phyloP scores from a whole-genome alignment of 116 monocot species.

The Zostera marina region DNA sequence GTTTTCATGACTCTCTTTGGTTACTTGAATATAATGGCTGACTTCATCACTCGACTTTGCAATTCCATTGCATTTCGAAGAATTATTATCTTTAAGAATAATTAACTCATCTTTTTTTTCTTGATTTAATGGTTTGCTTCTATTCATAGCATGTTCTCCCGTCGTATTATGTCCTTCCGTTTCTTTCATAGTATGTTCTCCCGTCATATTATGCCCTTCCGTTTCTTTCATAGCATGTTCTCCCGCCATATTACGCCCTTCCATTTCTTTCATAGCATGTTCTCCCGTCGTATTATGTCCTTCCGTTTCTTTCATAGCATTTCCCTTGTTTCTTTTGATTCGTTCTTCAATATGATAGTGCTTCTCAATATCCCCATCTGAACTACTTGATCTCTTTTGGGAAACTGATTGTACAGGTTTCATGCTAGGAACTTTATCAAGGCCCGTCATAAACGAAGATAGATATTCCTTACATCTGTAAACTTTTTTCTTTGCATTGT shows the following conservation, averaged over 20 bases:
- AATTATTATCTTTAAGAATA: background rate
- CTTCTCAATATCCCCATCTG: background rate
- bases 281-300: background rate
- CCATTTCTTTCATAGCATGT: no score
- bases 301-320: background rate
- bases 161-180: no score
- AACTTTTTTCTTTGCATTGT: conserved; percentile 24
- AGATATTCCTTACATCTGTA: conserved; percentile 18
- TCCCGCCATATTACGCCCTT: no score
- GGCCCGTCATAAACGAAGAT: conserved; percentile 20
- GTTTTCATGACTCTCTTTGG: background rate
- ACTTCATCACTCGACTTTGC: conserved; percentile 1
- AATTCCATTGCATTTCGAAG: background rate
- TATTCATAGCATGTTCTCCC: background rate
- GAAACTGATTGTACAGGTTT: background rate
- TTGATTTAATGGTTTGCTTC: background rate
- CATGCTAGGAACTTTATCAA: background rate
- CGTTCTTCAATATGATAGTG: background rate
- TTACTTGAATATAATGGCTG: background rate
- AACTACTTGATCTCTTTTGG: background rate
- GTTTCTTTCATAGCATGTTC: no score
- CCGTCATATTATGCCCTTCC: no score
- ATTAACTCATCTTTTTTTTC: background rate
- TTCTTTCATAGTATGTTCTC: no score
- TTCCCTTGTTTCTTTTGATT: background rate